These are phyloP conservation scores for Arthrobotrys iridis DNA, from an alignment of 2,329 filamentous ascomycete genomes.

Conservation along the genomic window DNA sequence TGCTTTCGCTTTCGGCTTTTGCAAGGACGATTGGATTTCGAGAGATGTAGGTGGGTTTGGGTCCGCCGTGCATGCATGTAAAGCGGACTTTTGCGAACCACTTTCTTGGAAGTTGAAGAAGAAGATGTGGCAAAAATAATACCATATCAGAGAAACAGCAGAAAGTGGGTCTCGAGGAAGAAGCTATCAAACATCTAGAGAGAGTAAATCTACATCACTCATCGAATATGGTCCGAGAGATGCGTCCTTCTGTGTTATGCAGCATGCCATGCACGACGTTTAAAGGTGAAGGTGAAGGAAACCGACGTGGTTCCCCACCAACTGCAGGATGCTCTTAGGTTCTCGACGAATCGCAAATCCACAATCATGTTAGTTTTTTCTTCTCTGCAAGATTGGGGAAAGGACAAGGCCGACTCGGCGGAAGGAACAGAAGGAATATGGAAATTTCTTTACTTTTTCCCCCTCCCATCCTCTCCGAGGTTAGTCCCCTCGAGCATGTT, in stretches of 20 bases:
- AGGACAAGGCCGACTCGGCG: conserved; percentile 36
- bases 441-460: conserved; percentile 1
- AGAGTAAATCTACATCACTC: conserved; percentile 13
- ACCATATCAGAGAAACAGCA: background rate
- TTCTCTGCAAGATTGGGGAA: background rate
- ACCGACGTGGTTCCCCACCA: conserved; percentile 47
- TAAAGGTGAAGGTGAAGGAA: conserved; percentile 21
- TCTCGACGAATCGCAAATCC: conserved; percentile 14
- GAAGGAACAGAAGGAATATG: conserved; percentile 50
- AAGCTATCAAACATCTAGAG: conserved; percentile 7
- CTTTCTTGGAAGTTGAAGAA: conserved; percentile 34
- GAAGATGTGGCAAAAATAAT: conserved; percentile 53
- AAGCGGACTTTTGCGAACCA: conserved; percentile 15
- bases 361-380: too few relatives aligned
- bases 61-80: conserved; percentile 6
- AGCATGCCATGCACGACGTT: conserved; percentile 28
- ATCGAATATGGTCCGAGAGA: conserved; percentile 16
- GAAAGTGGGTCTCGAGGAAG: background rate
- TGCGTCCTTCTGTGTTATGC: conserved; percentile 16
- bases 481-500: conserved; percentile 7
- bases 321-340: conserved; percentile 45
- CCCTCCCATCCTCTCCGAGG: conserved; percentile 10
- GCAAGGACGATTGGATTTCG: conserved; percentile 13
- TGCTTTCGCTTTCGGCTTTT: conserved; percentile 1
- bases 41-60: conserved; percentile 8